Base-by-base conservation (phyloP, 371 early-diverging fungal genomes). In the Parasitella parasitica region DNA sequence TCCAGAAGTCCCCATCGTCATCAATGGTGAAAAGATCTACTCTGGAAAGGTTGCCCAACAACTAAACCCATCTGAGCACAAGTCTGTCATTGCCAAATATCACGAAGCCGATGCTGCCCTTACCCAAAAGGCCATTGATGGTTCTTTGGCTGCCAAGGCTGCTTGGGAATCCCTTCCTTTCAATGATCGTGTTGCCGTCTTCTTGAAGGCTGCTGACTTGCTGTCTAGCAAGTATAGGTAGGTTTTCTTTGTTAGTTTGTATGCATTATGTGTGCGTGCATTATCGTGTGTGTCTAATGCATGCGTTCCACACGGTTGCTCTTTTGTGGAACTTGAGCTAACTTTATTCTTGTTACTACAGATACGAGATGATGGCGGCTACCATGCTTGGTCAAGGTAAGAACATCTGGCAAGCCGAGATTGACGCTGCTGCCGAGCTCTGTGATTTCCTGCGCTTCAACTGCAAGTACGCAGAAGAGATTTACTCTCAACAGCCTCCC, bases 361-460 rank as follows among this genome's bases (percentile, higher is more conserved):
- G 90, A 73, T 94, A 93, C 84, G 86, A 93, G 84, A 64, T 95
- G 50, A 88, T 96, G 90, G 99, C 99, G 15, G 95, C 98, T 36
- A 95, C 99, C 53, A 97, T 98, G 97, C 80, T 98, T 34, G 99
- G 99, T 54, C 99, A 98, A 81, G 97, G 97, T 51, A 98, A 98
- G 85, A 98, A 96, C 80, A 91, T 89, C 68, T 98, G 97, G 97
- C 98, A 98, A 83, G 99, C 99, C 9, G 99, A 97, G 80, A 98
- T 98, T 68, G 99, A 97, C 73, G 86, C 95, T 26, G 95, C 94
- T 34, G 95, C 96, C 28, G 98, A 98, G 77, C 83, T 96, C 27
- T 83, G 81, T 54, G 98, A 97, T 75, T 97, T 97, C 83, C 89
- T 89, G 88, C 89, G 99, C 61, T 97, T 97, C 85, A 97, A 97